Evolutionary conservation across 2,329 filamentous ascomycete species (phyloP), one percentile per base, ranked within the genome.

Genomic region (Phialocephala subalpina): DNA sequence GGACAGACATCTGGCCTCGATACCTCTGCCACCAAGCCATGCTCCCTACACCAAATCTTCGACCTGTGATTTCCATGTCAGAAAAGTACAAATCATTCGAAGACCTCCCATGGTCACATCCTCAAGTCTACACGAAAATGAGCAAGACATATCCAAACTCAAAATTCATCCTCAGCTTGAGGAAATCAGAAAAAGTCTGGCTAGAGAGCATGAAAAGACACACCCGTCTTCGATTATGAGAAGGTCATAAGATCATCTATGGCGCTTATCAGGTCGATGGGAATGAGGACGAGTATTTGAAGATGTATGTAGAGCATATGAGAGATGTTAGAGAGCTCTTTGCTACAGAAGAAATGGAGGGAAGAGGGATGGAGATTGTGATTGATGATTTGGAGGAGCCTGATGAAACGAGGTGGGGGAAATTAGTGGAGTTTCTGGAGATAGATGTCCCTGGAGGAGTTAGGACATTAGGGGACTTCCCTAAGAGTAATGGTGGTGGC

Each of bases 1-100:
- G 63, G 63, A 27, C 53, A 45, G 63, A 65, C 27, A 62, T 62
- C 33, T 55, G 58, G 42, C 62, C 63, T 6, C 63, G 63, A 8
- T 65, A 53, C n/a, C 58, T 57, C 36, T 33, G 16, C 33, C 47
- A 53, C 20, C 56, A 58, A 25, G 56, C 56, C 6, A 14, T 58
- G 3, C 56, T 58, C 22, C 35, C 29, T 20, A 20, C 3, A 14
- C 56, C 56, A 20, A 55, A 65, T 27, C 58, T 65, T 16, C 47
- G 14, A 11, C 63, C 63, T 8, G 22, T 65, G 22, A 40, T 65
- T 18, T 38, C 35, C 18, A 29, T 42, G 36, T 42, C 63, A 2
- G 2, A 62, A 11, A 45, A 33, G 4, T 57, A 60, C 42, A 40
- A 65, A 16, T 49, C 58, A 14, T 65, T 65, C 27, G 63, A 65